Conservation (phyloP, 306 rosid species). For the Echinosophora koreensis region DNA sequence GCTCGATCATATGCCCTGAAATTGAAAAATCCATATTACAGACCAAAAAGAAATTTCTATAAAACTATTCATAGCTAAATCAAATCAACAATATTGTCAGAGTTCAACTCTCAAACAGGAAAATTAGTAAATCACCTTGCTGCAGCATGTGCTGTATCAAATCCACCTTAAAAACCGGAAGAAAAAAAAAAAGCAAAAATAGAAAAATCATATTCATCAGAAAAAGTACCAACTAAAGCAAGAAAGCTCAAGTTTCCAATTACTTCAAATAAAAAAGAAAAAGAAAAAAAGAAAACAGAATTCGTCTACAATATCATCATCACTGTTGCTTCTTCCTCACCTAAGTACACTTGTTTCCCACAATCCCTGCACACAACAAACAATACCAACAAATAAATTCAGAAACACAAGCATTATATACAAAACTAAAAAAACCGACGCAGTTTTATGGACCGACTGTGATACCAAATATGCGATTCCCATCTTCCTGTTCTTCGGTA, state of each 20-base stretch:
- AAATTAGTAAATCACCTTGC: conserved; percentile 64
- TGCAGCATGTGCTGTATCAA: conserved; percentile 93
- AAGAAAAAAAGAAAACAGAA: no score
- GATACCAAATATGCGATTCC: conserved; percentile 96
- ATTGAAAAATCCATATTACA: conserved; percentile 24
- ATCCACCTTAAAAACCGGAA: conserved; percentile 66
- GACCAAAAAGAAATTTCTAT: not conserved
- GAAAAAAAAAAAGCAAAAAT: not conserved
- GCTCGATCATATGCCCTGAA: conserved; percentile 95
- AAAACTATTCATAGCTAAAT: not conserved
- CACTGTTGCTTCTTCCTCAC: conserved; percentile 52
- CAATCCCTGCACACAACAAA: conserved; percentile 74
- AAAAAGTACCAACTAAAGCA: not conserved
- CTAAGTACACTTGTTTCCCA: conserved; percentile 95
- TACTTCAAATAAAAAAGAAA: not conserved
- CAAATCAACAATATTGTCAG: conserved; percentile 10
- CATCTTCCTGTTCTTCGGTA: conserved; percentile 94
- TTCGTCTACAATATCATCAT: not conserved
- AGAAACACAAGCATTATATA: conserved; percentile 1
- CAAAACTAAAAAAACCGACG: conserved; percentile 4
- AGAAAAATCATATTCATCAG: conserved; percentile 11
- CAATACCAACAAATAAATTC: not conserved
- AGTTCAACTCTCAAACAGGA: not conserved
- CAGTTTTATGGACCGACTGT: conserved; percentile 26
- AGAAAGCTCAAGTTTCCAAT: not conserved